Evolutionary conservation across 2,329 filamentous ascomycete genomes (phyloP).

Genomic region (Cytospora piceicola): DNA sequence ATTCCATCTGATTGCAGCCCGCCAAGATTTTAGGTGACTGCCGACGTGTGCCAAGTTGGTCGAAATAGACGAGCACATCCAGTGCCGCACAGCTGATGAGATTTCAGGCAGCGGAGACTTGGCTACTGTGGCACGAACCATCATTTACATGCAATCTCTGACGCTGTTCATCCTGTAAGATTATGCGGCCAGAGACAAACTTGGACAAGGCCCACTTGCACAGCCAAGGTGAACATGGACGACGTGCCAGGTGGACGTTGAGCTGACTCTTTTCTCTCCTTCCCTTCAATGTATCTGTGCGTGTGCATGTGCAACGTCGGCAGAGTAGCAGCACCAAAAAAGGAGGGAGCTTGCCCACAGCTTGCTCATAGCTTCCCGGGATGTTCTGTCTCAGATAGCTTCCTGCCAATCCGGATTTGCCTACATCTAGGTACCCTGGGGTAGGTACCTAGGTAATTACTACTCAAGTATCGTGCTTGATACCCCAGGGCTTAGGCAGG

Average conservation of each 20-base stretch:
- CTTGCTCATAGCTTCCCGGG: background rate
- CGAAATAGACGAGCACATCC: constrained; percentile 4
- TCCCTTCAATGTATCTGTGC: background rate
- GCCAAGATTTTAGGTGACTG: constrained; percentile 20
- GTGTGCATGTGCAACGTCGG: constrained; percentile 3
- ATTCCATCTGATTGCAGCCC: constrained; percentile 21
- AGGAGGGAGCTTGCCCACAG: background rate
- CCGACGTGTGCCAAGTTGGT: constrained; percentile 22
- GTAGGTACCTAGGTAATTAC: background rate
- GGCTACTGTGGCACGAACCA: constrained; percentile 17
- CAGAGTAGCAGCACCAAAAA: background rate
- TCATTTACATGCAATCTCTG: constrained; percentile 8
- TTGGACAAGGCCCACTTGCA: constrained; percentile 8
- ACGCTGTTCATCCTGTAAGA: background rate
- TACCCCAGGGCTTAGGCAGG: constrained; percentile 12
- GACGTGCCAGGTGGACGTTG: background rate
- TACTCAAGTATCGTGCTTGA: background rate
- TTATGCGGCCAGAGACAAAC: constrained; percentile 9
- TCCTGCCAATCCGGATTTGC: constrained; percentile 5
- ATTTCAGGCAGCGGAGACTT: background rate
- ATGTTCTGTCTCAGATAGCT: constrained; percentile 19
- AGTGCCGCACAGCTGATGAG: constrained; percentile 2
- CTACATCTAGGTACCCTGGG: background rate
- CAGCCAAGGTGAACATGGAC: background rate
- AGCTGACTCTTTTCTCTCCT: background rate